Evolutionary conservation across 306 rosid genomes (phyloP).

Genomic region (Rubus parviflorus): DNA sequence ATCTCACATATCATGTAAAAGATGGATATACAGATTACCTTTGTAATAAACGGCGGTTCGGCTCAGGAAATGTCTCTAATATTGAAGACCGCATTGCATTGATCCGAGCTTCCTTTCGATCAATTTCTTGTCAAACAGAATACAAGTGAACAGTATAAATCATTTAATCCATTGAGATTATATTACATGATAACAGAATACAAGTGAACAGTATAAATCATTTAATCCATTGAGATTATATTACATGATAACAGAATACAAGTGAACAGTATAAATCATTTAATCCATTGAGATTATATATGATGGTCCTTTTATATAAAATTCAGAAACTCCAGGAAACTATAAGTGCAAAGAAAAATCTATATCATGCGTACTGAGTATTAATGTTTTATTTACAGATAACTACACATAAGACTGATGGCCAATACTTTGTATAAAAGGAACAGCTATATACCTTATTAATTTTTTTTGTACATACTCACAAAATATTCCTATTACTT

Average conservation of each 20-base stretch:
- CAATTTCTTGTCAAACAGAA: constrained; percentile 65
- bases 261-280: too few species aligned
- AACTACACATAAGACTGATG: background rate
- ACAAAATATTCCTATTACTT: background rate
- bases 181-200: too few species aligned
- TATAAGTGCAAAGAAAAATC: background rate
- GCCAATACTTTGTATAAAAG: background rate
- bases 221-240: background rate
- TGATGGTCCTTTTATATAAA: constrained; percentile 16
- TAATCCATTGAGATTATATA: background rate
- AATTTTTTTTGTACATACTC: background rate
- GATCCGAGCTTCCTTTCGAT: constrained; percentile 81
- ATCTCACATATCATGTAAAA: constrained; percentile 10
- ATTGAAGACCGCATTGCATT: constrained; percentile 87
- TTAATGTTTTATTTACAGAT: background rate
- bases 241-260: too few species aligned
- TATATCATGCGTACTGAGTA: background rate
- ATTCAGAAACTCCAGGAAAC: background rate
- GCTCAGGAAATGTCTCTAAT: constrained; percentile 95
- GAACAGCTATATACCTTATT: background rate
- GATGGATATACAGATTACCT: constrained; percentile 46
- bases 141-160: constrained; percentile 18
- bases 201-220: too few species aligned
- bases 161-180: constrained; percentile 15
- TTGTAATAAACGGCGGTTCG: constrained; percentile 88